Evolutionary conservation across 2,329 filamentous ascomycete genomes (phyloP).

Genomic region (Sporothrix pseudoabietina): DNA sequence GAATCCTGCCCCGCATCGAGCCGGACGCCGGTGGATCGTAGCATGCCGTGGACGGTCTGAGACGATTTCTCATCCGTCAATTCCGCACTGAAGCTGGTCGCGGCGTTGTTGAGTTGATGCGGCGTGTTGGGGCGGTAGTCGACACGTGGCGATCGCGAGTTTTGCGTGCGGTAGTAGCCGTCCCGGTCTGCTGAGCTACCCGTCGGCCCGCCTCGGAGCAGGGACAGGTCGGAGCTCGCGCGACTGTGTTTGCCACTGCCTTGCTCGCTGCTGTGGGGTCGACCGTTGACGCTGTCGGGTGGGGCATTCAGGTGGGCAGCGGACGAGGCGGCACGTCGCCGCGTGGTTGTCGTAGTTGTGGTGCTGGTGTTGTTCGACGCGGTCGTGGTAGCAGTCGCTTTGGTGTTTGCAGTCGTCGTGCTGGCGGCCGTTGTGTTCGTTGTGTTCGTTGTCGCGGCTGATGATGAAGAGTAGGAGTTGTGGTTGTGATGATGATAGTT

Average conservation of each 20-base stretch:
- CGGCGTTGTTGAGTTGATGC: slow-evolving; percentile 34
- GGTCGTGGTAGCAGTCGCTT: neutral
- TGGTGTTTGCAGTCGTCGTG: neutral
- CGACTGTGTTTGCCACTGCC: slow-evolving; percentile 63
- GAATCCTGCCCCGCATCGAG: slow-evolving; percentile 53
- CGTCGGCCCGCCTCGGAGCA: slow-evolving; percentile 57
- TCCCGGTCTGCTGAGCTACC: slow-evolving; percentile 43
- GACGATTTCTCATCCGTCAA: slow-evolving; percentile 50
- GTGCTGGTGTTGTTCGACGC: neutral
- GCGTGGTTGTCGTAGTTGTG: slow-evolving; percentile 39
- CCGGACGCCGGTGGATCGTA: slow-evolving; percentile 56
- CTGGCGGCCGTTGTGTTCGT: neutral
- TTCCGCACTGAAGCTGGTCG: slow-evolving; percentile 40
- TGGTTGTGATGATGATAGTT: slow-evolving; percentile 19
- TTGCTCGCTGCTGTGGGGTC: slow-evolving; percentile 62
- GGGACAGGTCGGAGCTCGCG: slow-evolving; percentile 70
- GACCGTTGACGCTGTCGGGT: slow-evolving; percentile 51
- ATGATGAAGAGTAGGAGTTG: slow-evolving; percentile 38
- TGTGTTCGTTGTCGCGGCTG: neutral
- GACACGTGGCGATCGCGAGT: slow-evolving; percentile 52
- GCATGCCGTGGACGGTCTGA: slow-evolving; percentile 53
- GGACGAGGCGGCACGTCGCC: slow-evolving; percentile 64
- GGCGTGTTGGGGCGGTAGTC: slow-evolving; percentile 46
- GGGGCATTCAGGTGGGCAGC: slow-evolving; percentile 62
- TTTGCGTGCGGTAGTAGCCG: slow-evolving; percentile 46